Percentiles rank a stretch among this genome's conserved stretches.
These are phyloP conservation scores for Porogramme epimiltina DNA, from an alignment of 1,284 basidiomycete genomes.

Conservation along the genomic window DNA sequence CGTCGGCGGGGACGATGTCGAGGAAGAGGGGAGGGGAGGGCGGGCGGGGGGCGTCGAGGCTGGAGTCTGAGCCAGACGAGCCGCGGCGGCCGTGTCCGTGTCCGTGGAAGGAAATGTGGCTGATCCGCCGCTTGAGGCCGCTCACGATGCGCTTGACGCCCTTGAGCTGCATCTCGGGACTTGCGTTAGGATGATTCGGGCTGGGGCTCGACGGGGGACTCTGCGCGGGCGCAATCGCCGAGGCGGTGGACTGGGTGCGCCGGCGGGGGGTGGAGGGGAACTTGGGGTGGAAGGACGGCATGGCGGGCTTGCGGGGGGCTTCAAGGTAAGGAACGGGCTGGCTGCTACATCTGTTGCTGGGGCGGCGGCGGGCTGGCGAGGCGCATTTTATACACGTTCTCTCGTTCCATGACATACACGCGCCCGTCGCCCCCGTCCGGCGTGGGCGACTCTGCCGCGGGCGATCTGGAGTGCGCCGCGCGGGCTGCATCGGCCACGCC, in stretches of 20 bases:
- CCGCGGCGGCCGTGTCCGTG: slow-evolving; percentile 9
- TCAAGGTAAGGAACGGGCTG: too few relatives aligned
- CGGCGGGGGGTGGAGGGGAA: slow-evolving; percentile 7
- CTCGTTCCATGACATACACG: too few relatives aligned
- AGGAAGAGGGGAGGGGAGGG: slow-evolving; percentile 1
- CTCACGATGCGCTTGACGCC: slow-evolving; percentile 23
- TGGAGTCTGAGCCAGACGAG: background rate
- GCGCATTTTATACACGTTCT: slow-evolving; percentile 14
- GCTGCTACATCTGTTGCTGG: slow-evolving; percentile 3
- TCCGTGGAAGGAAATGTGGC: slow-evolving; percentile 16
- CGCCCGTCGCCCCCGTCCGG: slow-evolving; percentile 12
- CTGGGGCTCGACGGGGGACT: background rate
- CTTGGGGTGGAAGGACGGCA: slow-evolving; percentile 10
- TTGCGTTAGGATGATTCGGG: background rate
- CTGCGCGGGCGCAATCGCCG: background rate
- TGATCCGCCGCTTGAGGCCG: slow-evolving; percentile 20
- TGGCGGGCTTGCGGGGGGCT: slow-evolving; percentile 1
- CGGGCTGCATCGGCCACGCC: slow-evolving; percentile 9
- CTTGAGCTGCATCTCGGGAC: slow-evolving; percentile 7
- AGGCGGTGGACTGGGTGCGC: background rate
- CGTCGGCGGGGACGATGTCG: too few relatives aligned
- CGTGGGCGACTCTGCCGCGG: slow-evolving; percentile 16
- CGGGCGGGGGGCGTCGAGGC: slow-evolving; percentile 1
- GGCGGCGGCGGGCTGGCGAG: background rate
- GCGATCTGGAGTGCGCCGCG: slow-evolving; percentile 13